Base-by-base conservation (phyloP, 768 basidiomycete genomes). In the Coprinopsis marcescibilis region DNA sequence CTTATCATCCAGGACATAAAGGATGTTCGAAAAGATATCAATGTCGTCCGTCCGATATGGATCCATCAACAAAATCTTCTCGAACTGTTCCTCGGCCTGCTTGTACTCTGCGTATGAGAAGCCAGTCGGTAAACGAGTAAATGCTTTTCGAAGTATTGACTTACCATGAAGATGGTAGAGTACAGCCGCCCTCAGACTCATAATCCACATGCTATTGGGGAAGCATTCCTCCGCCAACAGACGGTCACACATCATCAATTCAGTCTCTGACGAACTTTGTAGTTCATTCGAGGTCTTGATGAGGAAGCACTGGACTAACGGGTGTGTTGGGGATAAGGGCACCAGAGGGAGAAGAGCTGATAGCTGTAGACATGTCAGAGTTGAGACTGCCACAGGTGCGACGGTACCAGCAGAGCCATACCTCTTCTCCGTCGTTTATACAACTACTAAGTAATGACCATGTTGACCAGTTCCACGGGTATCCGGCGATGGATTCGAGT, bases 381-480 rank as follows among this genome's bases (percentile, higher is more conserved):
- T 17, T 12, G 20, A 7, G 8, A 36, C 15, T 17, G 15, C 8
- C 13, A 17, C 20, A 36, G 15, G n/a, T n/a, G n/a, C n/a, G n/a
- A 36, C 15, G 35, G 15, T 10, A 7, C 8, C 13, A 36, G 6
- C 8, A 19, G 20, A 10, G 32, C 13, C 30, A 36, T 42, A 93
- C 93, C 82, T 95, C 90, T 67, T 92, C 89, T 13, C 80, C 81
- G 52, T 92, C 89, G 12, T 79, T 77, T 25, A 93, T 75, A 58
- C 88, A 87, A 44, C 79, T 80, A 2, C 77, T 76, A n/a, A 98
- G 70, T 34, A 91, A 73, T 6, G 77, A 68, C 93, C 93, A 98
- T n/a, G 81, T 71, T 21, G 88, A 86, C 93, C 94, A 98, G 60
- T 97, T 97, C 83, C 89, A 97, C 11, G 88, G 85, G 57, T 83